Evolutionary conservation across 257 asterid species (phyloP).

Genomic region (Gentiana dahurica): DNA sequence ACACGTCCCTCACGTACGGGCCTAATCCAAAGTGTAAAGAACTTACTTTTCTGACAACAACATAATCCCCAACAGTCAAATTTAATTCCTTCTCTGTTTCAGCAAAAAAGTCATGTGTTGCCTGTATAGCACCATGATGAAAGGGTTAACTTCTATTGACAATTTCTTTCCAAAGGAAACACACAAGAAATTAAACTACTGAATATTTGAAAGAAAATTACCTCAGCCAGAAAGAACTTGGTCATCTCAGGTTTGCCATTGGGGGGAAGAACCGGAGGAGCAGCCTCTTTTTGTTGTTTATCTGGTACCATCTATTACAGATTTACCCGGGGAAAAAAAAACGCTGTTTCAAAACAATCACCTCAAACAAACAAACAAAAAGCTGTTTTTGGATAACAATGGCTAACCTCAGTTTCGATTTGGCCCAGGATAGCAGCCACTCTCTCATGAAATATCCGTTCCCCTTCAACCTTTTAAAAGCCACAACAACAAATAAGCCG

Average conservation of each 20-base stretch:
- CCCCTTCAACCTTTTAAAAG: conserved; percentile 72
- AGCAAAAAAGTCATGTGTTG: conserved; percentile 64
- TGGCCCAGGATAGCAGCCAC: conserved; percentile 89
- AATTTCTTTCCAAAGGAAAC: conserved; percentile 40
- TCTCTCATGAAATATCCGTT: conserved; percentile 77
- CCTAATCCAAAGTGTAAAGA: neutral
- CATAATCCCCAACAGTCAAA: conserved; percentile 74
- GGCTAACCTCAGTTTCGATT: conserved; percentile 73
- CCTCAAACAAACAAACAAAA: neutral
- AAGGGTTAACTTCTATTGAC: conserved; percentile 65
- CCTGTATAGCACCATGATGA: conserved; percentile 4
- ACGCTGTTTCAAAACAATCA: conserved; percentile 1
- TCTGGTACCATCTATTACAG: conserved; percentile 70
- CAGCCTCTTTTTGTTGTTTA: conserved; percentile 95
- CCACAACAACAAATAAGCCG: neutral
- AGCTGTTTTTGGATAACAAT: too few relatives aligned
- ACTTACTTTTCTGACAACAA: conserved; percentile 78
- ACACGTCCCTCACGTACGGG: too few relatives aligned
- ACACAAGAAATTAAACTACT: neutral
- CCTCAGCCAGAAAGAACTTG: conserved; percentile 92
- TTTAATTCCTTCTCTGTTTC: conserved; percentile 75
- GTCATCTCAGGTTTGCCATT: conserved; percentile 54
- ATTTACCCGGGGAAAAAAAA: too few relatives aligned
- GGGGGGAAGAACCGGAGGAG: conserved; percentile 67
- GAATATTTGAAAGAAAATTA: conserved; percentile 1